phyloP scores from a whole-genome alignment of 2,329 filamentous ascomycete species.

The Lasiodiplodia sp. region DNA sequence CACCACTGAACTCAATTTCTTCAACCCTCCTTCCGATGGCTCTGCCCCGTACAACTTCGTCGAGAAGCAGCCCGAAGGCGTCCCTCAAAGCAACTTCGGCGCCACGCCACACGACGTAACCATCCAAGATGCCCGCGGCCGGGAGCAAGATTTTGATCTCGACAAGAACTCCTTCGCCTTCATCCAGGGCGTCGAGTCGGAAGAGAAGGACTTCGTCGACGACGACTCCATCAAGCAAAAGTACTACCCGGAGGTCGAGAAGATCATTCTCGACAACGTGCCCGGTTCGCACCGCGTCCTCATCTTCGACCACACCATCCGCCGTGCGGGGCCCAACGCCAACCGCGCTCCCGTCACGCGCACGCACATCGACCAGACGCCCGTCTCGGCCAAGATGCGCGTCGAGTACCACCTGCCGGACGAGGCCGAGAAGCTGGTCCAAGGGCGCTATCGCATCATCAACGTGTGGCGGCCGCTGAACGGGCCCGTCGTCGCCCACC shows the following conservation, averaged over 20 bases:
- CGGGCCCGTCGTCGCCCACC: constrained; percentile 62
- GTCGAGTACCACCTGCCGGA: constrained; percentile 69
- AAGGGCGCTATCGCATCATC: constrained; percentile 78
- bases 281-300: constrained; percentile 71
- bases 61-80: constrained; percentile 66
- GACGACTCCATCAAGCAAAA: constrained; percentile 71
- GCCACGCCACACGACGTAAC: constrained; percentile 56
- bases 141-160: constrained; percentile 70
- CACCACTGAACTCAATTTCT: constrained; percentile 71
- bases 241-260: constrained; percentile 88
- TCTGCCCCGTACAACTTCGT: constrained; percentile 71
- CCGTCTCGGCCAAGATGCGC: constrained; percentile 68
- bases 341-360: constrained; percentile 72
- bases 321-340: constrained; percentile 67
- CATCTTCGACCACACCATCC: constrained; percentile 89
- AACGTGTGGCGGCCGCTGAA: constrained; percentile 81
- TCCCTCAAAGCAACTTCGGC: constrained; percentile 71
- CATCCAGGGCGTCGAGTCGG: constrained; percentile 64
- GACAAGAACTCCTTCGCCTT: constrained; percentile 79
- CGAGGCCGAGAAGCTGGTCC: constrained; percentile 69
- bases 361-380: constrained; percentile 86
- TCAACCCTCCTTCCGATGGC: constrained; percentile 65
- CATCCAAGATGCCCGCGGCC: constrained; percentile 77
- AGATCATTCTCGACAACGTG: constrained; percentile 71
- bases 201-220: constrained; percentile 67